These are phyloP conservation scores for Clohesyomyces aquaticus DNA, from an alignment of 495 filamentous ascomycete species.

Conservation along the genomic window DNA sequence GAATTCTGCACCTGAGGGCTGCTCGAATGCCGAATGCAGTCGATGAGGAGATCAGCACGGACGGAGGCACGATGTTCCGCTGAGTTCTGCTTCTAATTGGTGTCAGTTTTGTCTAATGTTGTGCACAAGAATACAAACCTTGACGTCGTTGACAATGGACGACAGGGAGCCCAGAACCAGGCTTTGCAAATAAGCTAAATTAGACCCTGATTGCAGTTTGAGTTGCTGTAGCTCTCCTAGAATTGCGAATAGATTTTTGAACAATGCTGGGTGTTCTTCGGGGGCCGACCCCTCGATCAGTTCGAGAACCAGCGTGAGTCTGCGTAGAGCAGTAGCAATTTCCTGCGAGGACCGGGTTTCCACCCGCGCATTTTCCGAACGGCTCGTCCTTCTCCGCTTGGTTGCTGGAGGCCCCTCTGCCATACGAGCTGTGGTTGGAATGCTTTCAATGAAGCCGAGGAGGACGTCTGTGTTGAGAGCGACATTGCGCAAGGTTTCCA, in stretches of 20 bases:
- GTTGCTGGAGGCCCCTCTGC: conserved; percentile 65
- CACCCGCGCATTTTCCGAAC: conserved; percentile 58
- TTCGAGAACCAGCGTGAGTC: conserved; percentile 85
- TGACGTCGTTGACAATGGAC: conserved; percentile 75
- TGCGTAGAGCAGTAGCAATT: conserved; percentile 65
- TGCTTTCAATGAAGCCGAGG: conserved; percentile 65
- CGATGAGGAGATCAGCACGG: conserved; percentile 83
- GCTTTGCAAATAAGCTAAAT: conserved; percentile 83
- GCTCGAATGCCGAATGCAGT: conserved; percentile 84
- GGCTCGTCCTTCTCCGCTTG: conserved; percentile 77
- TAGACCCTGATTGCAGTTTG: conserved; percentile 69
- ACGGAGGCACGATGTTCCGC: conserved; percentile 67
- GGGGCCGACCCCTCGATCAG: conserved; percentile 77
- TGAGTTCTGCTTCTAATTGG: conserved; percentile 17
- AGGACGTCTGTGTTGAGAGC: conserved; percentile 72
- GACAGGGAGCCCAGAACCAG: conserved; percentile 75
- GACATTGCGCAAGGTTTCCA: conserved; percentile 69
- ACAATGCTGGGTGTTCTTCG: conserved; percentile 69
- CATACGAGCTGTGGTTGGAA: conserved; percentile 67
- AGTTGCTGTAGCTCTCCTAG: conserved; percentile 84
- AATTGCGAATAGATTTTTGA: conserved; percentile 76
- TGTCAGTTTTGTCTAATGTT: not conserved
- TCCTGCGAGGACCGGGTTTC: conserved; percentile 56
- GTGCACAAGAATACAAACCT: conserved; percentile 46
- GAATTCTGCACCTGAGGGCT: conserved; percentile 90